These are phyloP conservation scores for Scleromitrula shiraiana DNA, from an alignment of 2,329 filamentous ascomycete genomes.

Conservation along the genomic window DNA sequence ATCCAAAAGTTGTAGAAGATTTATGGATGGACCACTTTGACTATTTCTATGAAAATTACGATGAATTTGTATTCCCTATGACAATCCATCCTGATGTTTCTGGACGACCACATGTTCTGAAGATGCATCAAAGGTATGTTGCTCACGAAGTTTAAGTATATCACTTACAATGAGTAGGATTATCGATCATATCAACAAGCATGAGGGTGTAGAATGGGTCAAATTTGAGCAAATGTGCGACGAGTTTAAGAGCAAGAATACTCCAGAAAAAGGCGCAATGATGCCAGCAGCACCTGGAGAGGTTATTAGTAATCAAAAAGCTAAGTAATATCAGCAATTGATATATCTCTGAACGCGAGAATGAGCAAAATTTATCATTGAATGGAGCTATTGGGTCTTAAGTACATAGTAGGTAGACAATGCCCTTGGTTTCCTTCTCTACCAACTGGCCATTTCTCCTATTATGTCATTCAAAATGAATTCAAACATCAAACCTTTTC, in stretches of 20 bases:
- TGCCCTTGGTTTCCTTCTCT: too few relatives aligned
- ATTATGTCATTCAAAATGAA: too few relatives aligned
- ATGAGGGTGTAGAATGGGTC: slow-evolving; percentile 55
- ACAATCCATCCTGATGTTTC: slow-evolving; percentile 70
- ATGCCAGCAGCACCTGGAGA: slow-evolving; percentile 50
- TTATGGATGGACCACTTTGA: slow-evolving; percentile 49
- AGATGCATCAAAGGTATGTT: slow-evolving; percentile 62
- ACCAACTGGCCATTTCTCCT: too few relatives aligned
- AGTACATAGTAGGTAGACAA: too few relatives aligned
- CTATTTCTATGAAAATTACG: slow-evolving; percentile 70
- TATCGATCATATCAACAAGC: slow-evolving; percentile 60
- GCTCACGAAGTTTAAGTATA: slow-evolving; percentile 45
- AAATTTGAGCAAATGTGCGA: slow-evolving; percentile 66
- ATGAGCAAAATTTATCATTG: too few relatives aligned
- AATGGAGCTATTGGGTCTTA: too few relatives aligned
- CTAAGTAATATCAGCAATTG: too few relatives aligned
- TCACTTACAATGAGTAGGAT: slow-evolving; percentile 39
- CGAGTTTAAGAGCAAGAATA: slow-evolving; percentile 62
- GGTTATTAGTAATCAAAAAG: slow-evolving; percentile 32
- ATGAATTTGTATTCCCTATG: slow-evolving; percentile 70
- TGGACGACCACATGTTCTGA: slow-evolving; percentile 61
- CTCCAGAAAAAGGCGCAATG: slow-evolving; percentile 47
- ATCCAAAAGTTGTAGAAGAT: slow-evolving; percentile 41
- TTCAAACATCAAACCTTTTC: too few relatives aligned
- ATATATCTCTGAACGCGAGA: too few relatives aligned